Percentiles rank a stretch among this genome's conserved stretches.
phyloP scores from a whole-genome alignment of 805 yeast genomes.

The Maudiozyma barnettii region DNA sequence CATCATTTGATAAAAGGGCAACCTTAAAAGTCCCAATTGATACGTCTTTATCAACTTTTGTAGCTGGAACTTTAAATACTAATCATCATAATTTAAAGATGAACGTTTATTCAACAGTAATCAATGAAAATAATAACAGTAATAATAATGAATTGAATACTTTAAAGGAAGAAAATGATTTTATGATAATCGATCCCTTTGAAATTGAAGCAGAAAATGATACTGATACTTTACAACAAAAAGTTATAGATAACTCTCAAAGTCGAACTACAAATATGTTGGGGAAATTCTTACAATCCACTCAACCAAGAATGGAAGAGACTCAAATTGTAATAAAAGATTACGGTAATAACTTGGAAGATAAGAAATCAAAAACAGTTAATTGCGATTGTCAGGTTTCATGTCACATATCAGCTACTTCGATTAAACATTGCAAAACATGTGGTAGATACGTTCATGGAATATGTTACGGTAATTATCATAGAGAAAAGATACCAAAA shows the following conservation, averaged over 20 bases:
- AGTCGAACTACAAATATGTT: slow-evolving; percentile 29
- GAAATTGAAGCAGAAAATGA: slow-evolving; percentile 6
- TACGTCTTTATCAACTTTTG: slow-evolving; percentile 8
- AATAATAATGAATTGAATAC: not conserved
- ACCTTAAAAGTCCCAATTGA: slow-evolving; percentile 24
- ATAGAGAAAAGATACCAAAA: slow-evolving; percentile 9
- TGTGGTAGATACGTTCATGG: slow-evolving; percentile 30
- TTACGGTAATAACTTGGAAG: slow-evolving; percentile 1
- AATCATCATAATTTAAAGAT: slow-evolving; percentile 25
- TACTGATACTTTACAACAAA: not conserved
- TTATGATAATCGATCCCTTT: slow-evolving; percentile 25
- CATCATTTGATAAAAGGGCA: slow-evolving; percentile 30
- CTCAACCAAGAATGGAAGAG: slow-evolving; percentile 18
- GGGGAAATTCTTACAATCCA: slow-evolving; percentile 21
- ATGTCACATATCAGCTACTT: slow-evolving; percentile 9
- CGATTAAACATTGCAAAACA: slow-evolving; percentile 19
- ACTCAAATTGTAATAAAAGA: slow-evolving; percentile 20
- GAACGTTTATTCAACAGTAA: slow-evolving; percentile 24
- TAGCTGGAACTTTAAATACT: slow-evolving; percentile 29
- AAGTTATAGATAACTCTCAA: not conserved
- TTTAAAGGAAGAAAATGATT: slow-evolving; percentile 2
- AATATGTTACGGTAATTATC: slow-evolving; percentile 28
- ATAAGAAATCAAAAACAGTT: not conserved
- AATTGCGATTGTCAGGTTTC: slow-evolving; percentile 28
- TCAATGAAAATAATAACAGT: slow-evolving; percentile 6